These are phyloP conservation scores for Polyplosphaeria fusca DNA, from an alignment of 495 filamentous ascomycete genomes.

Conservation along the genomic window DNA sequence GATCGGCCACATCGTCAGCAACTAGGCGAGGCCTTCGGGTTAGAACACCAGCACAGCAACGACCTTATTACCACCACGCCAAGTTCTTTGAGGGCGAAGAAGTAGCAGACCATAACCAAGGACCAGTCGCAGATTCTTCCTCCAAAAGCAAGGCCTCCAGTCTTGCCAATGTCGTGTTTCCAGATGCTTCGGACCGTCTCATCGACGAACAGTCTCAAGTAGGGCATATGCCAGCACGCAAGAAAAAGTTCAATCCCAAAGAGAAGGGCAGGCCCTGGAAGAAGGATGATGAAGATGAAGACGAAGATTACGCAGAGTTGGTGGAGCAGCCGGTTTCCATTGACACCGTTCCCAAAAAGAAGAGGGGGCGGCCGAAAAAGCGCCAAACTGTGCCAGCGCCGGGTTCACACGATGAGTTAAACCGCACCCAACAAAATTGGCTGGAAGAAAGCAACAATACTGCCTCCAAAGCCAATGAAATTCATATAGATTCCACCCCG, in stretches of 20 bases:
- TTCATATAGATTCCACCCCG: not conserved
- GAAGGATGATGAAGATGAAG: not conserved
- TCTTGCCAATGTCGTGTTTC: too few relatives aligned
- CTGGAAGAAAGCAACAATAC: not conserved
- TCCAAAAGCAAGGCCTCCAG: too few relatives aligned
- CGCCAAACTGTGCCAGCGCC: not conserved
- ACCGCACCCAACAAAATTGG: too few relatives aligned
- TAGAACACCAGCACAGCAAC: slow-evolving; percentile 25
- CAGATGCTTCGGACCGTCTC: too few relatives aligned
- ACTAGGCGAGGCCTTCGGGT: slow-evolving; percentile 13
- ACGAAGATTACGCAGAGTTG: not conserved
- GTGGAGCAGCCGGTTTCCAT: not conserved
- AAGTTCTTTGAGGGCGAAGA: slow-evolving; percentile 10
- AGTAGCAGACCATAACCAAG: not conserved
- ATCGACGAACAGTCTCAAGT: too few relatives aligned
- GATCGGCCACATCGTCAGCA: slow-evolving; percentile 2
- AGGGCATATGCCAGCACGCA: too few relatives aligned
- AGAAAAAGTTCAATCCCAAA: too few relatives aligned
- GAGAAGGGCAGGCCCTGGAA: not conserved
- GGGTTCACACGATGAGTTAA: too few relatives aligned
- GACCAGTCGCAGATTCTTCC: not conserved
- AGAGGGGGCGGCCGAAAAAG: not conserved
- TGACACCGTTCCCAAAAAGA: not conserved
- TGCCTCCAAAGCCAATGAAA: too few relatives aligned
- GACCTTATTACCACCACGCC: slow-evolving; percentile 21